These are phyloP conservation scores for Coemansia sp. DNA, from an alignment of 192 early-diverging fungal genomes.

Conservation along the genomic window DNA sequence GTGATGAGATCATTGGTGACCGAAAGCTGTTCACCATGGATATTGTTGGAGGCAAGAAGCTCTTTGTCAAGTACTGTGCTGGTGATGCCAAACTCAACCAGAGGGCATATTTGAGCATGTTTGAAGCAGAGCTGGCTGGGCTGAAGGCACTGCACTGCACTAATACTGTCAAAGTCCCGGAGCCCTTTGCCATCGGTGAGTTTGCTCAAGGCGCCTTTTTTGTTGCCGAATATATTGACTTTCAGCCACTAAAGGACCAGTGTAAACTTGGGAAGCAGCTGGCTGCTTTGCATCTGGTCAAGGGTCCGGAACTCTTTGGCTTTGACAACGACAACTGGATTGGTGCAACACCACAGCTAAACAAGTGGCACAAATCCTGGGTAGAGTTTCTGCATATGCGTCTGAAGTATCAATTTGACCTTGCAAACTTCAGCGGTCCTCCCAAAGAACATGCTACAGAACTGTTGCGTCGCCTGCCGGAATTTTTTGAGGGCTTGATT, in stretches of 20 bases:
- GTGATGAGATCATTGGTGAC: too few relatives aligned
- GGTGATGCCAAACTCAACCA: constrained; percentile 2
- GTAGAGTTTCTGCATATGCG: constrained; percentile 25
- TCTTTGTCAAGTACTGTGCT: constrained; percentile 27
- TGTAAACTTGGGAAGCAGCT: constrained; percentile 21
- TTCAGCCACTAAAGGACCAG: constrained; percentile 18
- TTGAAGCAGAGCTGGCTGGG: constrained; percentile 18
- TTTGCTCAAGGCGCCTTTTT: constrained; percentile 22
- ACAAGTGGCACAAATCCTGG: constrained; percentile 33
- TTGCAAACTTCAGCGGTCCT: constrained; percentile 5
- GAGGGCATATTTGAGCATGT: constrained; percentile 11
- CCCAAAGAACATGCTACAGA: not conserved
- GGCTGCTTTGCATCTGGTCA: constrained; percentile 16
- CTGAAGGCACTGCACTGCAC: constrained; percentile 22
- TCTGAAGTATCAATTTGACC: constrained; percentile 27
- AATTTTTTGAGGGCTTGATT: constrained; percentile 19
- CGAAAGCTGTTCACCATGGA: too few relatives aligned
- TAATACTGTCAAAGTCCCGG: constrained; percentile 20
- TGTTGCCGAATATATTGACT: constrained; percentile 18
- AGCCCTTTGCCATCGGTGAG: constrained; percentile 13
- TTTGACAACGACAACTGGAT: constrained; percentile 33
- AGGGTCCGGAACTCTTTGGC: constrained; percentile 27
- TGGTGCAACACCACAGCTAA: constrained; percentile 32
- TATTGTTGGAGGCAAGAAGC: constrained; percentile 4
- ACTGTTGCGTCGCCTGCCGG: constrained; percentile 21